Base-by-base conservation (phyloP, 177 flowering plant genomes). In the Tripterygium wilfordii region DNA sequence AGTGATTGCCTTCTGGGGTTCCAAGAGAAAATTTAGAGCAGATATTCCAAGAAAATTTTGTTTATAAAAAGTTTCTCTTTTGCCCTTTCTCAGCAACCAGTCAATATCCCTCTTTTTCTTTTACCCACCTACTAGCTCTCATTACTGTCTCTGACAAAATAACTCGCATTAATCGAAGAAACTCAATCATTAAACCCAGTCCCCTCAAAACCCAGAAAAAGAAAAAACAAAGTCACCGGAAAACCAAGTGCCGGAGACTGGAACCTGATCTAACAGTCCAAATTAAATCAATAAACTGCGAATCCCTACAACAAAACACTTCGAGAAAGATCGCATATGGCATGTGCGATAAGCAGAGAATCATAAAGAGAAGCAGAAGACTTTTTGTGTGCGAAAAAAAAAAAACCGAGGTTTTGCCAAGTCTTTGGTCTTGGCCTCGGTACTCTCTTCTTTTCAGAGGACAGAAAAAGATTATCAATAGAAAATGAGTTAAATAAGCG, bases 51-150 rank as follows among this genome's bases (percentile, higher is more conserved):
- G n/a, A n/a, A n/a, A n/a, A n/a, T n/a, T n/a, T n/a, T n/a, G n/a
- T n/a, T n/a, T n/a, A n/a, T n/a, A n/a, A n/a, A n/a, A n/a, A n/a
- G n/a, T n/a, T n/a, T n/a, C n/a, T n/a, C n/a, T n/a, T n/a, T n/a
- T n/a, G n/a, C n/a, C n/a, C n/a, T n/a, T 25, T 40, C 64, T 37
- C 53, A 66, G 27, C 80, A 54, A 72, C 72, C 72, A 62, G 70
- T 75, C 80, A 75, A 68, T 45, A 52, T 25, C 21, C 18, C 30
- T 51, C 44, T 42, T 51, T 31, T 20, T 48, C 18, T 31, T 22
- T 18, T n/a, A 25, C n/a, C 62, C 54, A 71, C 54, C 76, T 67
- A 64, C 57, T 61, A 54, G 51, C 55, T 57, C 66, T 54, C 40
- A 33, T 51, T 50, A n/a, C n/a, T n/a, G n/a, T n/a, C n/a, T n/a